Evolutionary conservation across 1,284 basidiomycete species (phyloP).

Genomic region (Ceratobasidium sp.): DNA sequence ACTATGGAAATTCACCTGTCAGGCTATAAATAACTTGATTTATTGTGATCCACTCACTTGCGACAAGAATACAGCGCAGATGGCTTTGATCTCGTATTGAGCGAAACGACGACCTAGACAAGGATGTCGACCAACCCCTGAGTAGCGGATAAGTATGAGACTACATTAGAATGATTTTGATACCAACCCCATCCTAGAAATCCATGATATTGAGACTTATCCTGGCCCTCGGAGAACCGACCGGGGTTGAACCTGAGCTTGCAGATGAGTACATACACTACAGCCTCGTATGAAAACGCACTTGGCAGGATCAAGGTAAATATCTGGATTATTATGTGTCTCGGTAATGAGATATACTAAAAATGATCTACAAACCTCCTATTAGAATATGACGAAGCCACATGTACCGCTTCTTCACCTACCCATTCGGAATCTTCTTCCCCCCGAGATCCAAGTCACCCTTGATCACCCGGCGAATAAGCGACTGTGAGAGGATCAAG

Average conservation of each 20-base stretch:
- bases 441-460: slow-evolving; percentile 2
- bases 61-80: slow-evolving; percentile 11
- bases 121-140: slow-evolving; percentile 23
- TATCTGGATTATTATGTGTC: slow-evolving; percentile 12
- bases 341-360: not conserved
- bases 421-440: slow-evolving; percentile 24
- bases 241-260: not conserved
- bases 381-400: not conserved
- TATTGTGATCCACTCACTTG: not conserved
- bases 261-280: not conserved
- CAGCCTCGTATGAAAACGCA: not conserved
- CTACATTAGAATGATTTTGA: not conserved
- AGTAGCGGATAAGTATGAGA: not conserved
- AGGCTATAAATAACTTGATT: not conserved
- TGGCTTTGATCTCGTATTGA: slow-evolving; percentile 28
- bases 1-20: not conserved
- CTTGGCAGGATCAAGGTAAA: slow-evolving; percentile 14
- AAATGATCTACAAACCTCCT: not conserved
- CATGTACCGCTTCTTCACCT: not conserved
- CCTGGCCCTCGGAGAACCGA: not conserved
- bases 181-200: slow-evolving; percentile 21
- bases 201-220: not conserved
- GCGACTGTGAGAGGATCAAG: not conserved
- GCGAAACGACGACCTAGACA: slow-evolving; percentile 18
- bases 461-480: slow-evolving; percentile 1